phyloP scores from a whole-genome alignment of 257 asterid genomes.

The Przewalskia tangutica region DNA sequence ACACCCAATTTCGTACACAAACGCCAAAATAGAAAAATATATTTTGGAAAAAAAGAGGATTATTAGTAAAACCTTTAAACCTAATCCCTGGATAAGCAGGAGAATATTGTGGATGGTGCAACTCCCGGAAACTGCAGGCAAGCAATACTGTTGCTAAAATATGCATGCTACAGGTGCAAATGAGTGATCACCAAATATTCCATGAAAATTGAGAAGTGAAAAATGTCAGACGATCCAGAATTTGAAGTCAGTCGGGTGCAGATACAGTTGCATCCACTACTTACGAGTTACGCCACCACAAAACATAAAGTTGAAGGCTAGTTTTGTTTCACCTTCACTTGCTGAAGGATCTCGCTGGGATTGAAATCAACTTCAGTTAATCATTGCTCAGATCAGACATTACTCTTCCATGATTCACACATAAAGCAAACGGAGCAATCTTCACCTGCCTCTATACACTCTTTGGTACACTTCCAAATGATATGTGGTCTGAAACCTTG shows the following conservation, averaged over 20 bases:
- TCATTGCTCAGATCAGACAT: background rate
- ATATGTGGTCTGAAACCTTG: background rate
- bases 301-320: background rate
- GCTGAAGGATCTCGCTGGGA: background rate
- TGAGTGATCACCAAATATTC: background rate
- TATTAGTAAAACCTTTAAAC: background rate
- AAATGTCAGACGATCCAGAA: background rate
- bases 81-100: background rate
- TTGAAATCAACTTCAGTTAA: background rate
- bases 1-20: background rate
- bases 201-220: background rate
- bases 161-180: background rate
- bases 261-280: background rate
- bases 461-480: background rate
- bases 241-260: background rate
- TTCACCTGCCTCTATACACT: background rate
- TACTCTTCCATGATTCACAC: background rate
- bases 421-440: background rate
- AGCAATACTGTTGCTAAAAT: background rate
- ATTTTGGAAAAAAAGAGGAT: background rate
- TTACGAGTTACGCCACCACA: background rate
- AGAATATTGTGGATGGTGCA: background rate
- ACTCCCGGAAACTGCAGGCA: background rate
- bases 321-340: background rate
- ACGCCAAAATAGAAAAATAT: background rate